Evolutionary conservation across 2,329 filamentous ascomycete species (phyloP), one percentile per base, ranked within the genome.

Genomic region (Colletotrichum tanaceti): DNA sequence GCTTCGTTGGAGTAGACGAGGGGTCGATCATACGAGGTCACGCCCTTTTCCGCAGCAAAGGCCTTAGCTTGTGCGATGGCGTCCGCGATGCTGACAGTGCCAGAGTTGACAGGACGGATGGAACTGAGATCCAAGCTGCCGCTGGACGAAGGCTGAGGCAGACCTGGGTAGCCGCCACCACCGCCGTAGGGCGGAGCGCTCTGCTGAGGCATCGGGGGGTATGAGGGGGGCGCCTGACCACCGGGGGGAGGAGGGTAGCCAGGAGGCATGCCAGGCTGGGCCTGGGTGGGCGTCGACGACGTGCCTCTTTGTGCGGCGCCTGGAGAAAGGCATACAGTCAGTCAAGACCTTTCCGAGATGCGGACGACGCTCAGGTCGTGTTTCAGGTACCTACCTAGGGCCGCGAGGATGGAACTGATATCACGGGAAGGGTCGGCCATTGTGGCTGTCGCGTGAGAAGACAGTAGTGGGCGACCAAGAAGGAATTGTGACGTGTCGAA

Each of bases 1-100:
- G 60, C 75, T 73, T 70, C 76, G 71, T 74, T 79, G 77, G 67
- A 78, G 73, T 85, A 87, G 60, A 80, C 80, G 63, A 80, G 79
- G 47, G 85, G 84, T 59, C 88, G 84, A 58, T 91, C 88, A 77
- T 90, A 90, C 18, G 86, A 84, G 44, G 86, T 81, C 41, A 93
- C 83, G 70, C 92, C 93, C 76, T 93, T 92, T 77, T 95, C 91
- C 38, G 91, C 89, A 47, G 93, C 93, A 78, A 92, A 93, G 49
- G 90, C 91, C 77, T 92, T 92, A 54, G 93, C 93, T 77, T 94
- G 93, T 46, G 93, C 92, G 74, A 97, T 90, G 57, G 93, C 92
- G 78, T 97, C 93, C 67, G 91, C 88, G 72, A 97, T 90, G 79
- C 90, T 95, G 73, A 97, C 90, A 22, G 91, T 93, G 67, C 93